Conservation (phyloP, 768 basidiomycete species). For the Dictyophora rubrovolvata region DNA sequence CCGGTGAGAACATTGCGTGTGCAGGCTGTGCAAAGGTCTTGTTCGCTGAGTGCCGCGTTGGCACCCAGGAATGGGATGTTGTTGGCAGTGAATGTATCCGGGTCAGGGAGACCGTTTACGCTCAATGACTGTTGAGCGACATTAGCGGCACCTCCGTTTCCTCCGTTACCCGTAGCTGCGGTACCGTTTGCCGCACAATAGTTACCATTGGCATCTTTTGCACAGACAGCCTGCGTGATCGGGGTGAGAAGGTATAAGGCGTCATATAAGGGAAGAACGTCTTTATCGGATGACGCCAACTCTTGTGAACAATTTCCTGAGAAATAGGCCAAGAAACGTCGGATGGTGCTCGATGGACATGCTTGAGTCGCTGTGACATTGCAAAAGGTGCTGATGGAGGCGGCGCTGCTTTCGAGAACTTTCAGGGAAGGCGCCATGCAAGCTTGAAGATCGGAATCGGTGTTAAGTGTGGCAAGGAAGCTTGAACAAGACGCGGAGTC, state of each 20-base stretch:
- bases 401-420: conserved; percentile 30
- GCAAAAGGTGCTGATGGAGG: conserved; percentile 38
- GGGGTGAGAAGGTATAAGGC: conserved; percentile 64
- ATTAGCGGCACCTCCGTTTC: neutral
- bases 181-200: conserved; percentile 44
- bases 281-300: conserved; percentile 40
- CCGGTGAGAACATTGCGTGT: conserved; percentile 62
- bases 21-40: conserved; percentile 71
- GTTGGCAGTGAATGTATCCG: conserved; percentile 38
- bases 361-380: conserved; percentile 26
- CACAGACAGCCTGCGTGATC: conserved; percentile 56
- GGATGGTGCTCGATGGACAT: conserved; percentile 52
- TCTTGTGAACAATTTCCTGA: conserved; percentile 62
- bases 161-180: conserved; percentile 16
- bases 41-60: conserved; percentile 34
- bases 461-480: conserved; percentile 58
- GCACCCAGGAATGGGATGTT: conserved; percentile 82
- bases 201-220: conserved; percentile 57
- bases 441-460: conserved; percentile 38
- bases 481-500: conserved; percentile 44
- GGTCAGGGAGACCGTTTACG: conserved; percentile 35
- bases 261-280: conserved; percentile 67
- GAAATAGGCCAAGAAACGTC: conserved; percentile 56
- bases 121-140: conserved; percentile 11
- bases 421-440: conserved; percentile 56